These are phyloP conservation scores for Calocybe gambosa DNA, from an alignment of 1,284 basidiomycete species.

Conservation along the genomic window DNA sequence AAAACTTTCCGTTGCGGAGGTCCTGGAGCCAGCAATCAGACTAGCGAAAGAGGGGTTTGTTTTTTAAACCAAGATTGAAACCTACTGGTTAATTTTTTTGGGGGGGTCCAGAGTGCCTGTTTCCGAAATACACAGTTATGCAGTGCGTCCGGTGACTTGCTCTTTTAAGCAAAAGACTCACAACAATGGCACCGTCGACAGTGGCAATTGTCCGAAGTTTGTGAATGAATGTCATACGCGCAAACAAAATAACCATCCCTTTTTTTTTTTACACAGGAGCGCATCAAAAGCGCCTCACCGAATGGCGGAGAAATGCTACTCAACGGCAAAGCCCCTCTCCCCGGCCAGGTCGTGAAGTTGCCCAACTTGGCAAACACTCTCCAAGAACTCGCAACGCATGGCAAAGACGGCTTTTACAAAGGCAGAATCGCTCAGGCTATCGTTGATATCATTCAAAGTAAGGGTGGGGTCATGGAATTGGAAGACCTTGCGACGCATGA, in stretches of 20 bases:
- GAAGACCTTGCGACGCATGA: conserved; percentile 80
- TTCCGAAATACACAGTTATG: conserved; percentile 66
- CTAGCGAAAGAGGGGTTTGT: conserved; percentile 81
- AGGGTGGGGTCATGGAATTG: conserved; percentile 88
- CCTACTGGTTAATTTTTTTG: neutral
- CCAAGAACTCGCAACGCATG: conserved; percentile 70
- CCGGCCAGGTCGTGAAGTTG: conserved; percentile 73
- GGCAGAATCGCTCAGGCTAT: conserved; percentile 87
- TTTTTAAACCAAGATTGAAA: neutral
- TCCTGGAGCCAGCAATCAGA: conserved; percentile 82
- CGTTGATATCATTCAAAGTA: conserved; percentile 75
- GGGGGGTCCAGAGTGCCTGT: conserved; percentile 56
- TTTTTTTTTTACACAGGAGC: conserved; percentile 25
- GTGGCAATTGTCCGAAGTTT: conserved; percentile 71
- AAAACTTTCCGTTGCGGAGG: conserved; percentile 71
- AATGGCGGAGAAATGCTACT: conserved; percentile 82
- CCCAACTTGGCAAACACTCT: conserved; percentile 84
- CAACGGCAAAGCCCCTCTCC: conserved; percentile 71
- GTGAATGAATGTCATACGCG: neutral
- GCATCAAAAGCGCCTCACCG: conserved; percentile 78
- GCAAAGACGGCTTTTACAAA: conserved; percentile 90
- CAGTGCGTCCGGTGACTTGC: conserved; percentile 34
- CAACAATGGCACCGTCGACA: conserved; percentile 22
- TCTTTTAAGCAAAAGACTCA: neutral
- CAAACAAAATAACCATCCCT: neutral